Base-by-base conservation (phyloP, 345 rosid species). In the Linum usitatissimum region DNA sequence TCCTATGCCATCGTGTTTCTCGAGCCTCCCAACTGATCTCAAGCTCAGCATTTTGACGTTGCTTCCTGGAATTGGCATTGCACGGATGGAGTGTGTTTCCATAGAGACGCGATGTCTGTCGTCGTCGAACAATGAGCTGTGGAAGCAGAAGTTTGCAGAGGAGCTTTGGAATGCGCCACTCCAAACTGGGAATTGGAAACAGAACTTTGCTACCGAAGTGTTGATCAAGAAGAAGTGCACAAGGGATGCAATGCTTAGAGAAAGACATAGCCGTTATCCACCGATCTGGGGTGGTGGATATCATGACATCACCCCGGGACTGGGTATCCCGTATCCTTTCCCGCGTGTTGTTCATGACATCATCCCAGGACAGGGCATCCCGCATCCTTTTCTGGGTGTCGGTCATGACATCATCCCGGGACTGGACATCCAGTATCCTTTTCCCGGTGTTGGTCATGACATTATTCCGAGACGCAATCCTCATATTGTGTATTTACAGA, bases 1-100 rank as follows among this genome's bases (percentile, higher is more conserved):
- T 71, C 64, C 59, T 18, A 75, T 68, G 61, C 96, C 88, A 0
- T 76, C 90, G 0, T 86, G 96, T 61, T 73, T 85, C 66, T 77
- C 72, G 69, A 53, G 73, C 13, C 73, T 88, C 62, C 95, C 98
- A 0, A 68, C 81, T 0, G 93, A 92, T 64, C 63, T 92, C 20
- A 89, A 86, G 77, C 61, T 79, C 31, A 86, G 70, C 80, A 78
- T 89, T 71, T 59, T 86, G 49, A 92, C 81, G 82, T 74, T 20
- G 1, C 80, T 92, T 68, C 75, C 78, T 30, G 96, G 77, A 5
- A 55, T 6, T 53, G 85, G 83, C 72, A 17, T 84, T 53, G 87
- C 81, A 0, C 83, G 60, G 36, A 54, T 84, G 74, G 86, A 57
- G 15, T 75, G 82, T 62, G 78, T 84, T 39, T 82, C 78, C 70